phyloP scores from a whole-genome alignment of 805 yeast species.

The Saturnispora dispora region DNA sequence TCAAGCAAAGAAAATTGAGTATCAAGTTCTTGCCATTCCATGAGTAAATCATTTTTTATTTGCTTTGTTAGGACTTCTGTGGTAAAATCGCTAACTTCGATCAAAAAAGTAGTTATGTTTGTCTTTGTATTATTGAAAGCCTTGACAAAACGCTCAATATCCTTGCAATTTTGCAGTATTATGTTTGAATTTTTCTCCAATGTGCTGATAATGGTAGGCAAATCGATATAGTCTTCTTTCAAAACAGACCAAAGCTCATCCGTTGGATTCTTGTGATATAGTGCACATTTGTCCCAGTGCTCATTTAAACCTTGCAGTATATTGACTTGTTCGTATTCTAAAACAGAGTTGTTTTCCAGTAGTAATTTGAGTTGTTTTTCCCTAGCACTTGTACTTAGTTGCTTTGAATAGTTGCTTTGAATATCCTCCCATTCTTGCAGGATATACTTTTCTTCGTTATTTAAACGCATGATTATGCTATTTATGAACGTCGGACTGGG shows the following conservation, averaged over 20 bases:
- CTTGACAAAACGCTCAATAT: slow-evolving; percentile 17
- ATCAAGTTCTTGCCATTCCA: slow-evolving; percentile 4
- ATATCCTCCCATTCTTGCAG: slow-evolving; percentile 16
- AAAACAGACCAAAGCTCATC: slow-evolving; percentile 38
- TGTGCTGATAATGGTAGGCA: slow-evolving; percentile 46
- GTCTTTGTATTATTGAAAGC: slow-evolving; percentile 16
- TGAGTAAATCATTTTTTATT: slow-evolving; percentile 6
- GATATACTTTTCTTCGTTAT: slow-evolving; percentile 21
- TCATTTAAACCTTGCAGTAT: slow-evolving; percentile 62
- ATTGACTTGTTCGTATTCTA: slow-evolving; percentile 64
- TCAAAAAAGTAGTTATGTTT: slow-evolving; percentile 5
- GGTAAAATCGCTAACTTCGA: slow-evolving; percentile 7
- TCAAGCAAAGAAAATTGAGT: slow-evolving; percentile 9
- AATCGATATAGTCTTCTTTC: slow-evolving; percentile 43
- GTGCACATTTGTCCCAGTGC: slow-evolving; percentile 72
- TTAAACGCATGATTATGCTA: slow-evolving; percentile 21
- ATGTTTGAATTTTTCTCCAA: slow-evolving; percentile 31
- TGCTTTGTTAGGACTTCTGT: slow-evolving; percentile 7
- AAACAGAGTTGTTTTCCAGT: slow-evolving; percentile 33
- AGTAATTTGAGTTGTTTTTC: slow-evolving; percentile 19
- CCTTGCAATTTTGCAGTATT: slow-evolving; percentile 24
- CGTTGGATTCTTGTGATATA: slow-evolving; percentile 30
- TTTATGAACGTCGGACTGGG: slow-evolving; percentile 22
- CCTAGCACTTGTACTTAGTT: slow-evolving; percentile 11
- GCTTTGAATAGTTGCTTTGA: slow-evolving; percentile 14